A percentile compares a stretch with the other conserved stretches of the same genome.
Conservation (phyloP, 2,329 filamentous ascomycete species). For the Hypoxylon sp. region DNA sequence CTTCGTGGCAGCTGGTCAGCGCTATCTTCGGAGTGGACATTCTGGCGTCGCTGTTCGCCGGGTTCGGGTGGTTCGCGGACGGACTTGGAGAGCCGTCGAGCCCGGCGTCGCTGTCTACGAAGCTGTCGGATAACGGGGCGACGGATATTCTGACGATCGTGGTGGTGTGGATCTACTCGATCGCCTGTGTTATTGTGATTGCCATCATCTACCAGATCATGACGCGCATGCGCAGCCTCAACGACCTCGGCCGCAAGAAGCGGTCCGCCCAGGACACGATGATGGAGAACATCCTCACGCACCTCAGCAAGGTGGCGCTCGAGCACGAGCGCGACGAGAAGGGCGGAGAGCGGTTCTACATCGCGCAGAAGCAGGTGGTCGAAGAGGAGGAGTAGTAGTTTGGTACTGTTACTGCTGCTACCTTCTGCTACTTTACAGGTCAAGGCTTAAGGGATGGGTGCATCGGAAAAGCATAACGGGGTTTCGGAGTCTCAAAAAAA, state of each 20-base stretch:
- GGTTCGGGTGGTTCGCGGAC: constrained; percentile 73
- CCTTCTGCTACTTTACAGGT: no score
- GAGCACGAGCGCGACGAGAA: constrained; percentile 57
- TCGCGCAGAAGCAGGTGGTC: constrained; percentile 41
- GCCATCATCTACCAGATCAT: constrained; percentile 60
- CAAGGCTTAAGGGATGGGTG: background rate
- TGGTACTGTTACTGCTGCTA: no score
- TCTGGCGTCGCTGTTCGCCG: constrained; percentile 72
- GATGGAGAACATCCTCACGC: constrained; percentile 61
- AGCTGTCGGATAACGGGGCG: constrained; percentile 55
- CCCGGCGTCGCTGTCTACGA: constrained; percentile 45
- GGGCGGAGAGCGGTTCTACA: constrained; percentile 49
- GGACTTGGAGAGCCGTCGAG: constrained; percentile 47
- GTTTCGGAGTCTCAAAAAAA: constrained; percentile 17
- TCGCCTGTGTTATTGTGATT: constrained; percentile 60
- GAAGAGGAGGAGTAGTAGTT: constrained; percentile 42
- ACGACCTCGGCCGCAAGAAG: constrained; percentile 59
- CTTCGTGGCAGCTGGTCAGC: constrained; percentile 72
- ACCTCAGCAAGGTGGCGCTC: constrained; percentile 59
- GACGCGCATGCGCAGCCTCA: constrained; percentile 43
- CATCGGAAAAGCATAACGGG: constrained; percentile 4
- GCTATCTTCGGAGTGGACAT: constrained; percentile 74
- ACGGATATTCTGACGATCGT: constrained; percentile 64
- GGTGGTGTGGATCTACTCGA: constrained; percentile 61
- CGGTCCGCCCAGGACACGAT: constrained; percentile 59